Evolutionary conservation across 2,329 filamentous ascomycete species (phyloP).

Genomic region (Ascochyta fabae): DNA sequence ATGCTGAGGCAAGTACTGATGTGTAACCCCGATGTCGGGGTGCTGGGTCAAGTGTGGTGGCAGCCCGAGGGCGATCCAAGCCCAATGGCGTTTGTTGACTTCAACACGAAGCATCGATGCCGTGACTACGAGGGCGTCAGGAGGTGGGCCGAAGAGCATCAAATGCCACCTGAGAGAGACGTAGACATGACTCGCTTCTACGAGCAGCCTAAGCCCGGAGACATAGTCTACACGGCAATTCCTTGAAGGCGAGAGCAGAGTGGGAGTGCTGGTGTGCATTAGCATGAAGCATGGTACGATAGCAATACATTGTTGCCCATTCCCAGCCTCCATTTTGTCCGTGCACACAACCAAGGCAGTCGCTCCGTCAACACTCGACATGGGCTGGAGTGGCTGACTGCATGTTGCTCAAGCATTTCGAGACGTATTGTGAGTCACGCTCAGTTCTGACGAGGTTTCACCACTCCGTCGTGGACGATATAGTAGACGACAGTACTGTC

Average conservation of each 20-base stretch:
- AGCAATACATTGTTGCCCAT: slow-evolving; percentile 7
- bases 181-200: slow-evolving; percentile 53
- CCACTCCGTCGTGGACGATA: slow-evolving; percentile 82
- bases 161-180: slow-evolving; percentile 53
- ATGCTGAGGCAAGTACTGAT: slow-evolving; percentile 68
- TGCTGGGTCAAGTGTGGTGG: slow-evolving; percentile 68
- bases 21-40: slow-evolving; percentile 66
- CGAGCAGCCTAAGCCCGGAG: slow-evolving; percentile 47
- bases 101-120: slow-evolving; percentile 66
- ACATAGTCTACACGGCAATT: slow-evolving; percentile 37
- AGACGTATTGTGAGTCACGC: slow-evolving; percentile 6
- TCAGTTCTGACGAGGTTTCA: slow-evolving; percentile 83
- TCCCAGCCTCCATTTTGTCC: slow-evolving; percentile 2
- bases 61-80: slow-evolving; percentile 50
- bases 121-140: slow-evolving; percentile 63
- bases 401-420: background rate
- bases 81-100: slow-evolving; percentile 65
- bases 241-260: slow-evolving; percentile 24
- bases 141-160: slow-evolving; percentile 61
- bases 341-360: background rate
- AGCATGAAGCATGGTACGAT: slow-evolving; percentile 10
- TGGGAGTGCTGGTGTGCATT: slow-evolving; percentile 13
- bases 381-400: background rate
- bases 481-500: slow-evolving; percentile 88
- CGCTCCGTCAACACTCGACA: too few species aligned